These are phyloP conservation scores for Seminavis robusta DNA, from an alignment of 108 stramenopile species.

Conservation along the genomic window DNA sequence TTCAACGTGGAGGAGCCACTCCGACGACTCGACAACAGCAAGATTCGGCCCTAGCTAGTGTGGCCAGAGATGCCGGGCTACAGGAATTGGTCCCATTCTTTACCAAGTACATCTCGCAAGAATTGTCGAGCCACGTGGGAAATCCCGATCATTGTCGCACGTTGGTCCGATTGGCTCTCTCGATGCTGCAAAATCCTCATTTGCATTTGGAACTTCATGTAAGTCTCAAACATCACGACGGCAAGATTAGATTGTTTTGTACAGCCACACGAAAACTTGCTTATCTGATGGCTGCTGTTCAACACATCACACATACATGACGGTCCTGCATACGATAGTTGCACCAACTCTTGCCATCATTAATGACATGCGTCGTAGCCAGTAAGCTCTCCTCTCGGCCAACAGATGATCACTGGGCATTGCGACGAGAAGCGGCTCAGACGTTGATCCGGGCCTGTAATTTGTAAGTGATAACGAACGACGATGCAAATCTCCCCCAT, in stretches of 20 bases:
- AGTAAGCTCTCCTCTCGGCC: constrained; percentile 36
- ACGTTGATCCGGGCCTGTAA: constrained; percentile 62
- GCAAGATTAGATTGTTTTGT: too few species aligned
- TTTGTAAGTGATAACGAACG: constrained; percentile 30
- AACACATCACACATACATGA: too few species aligned
- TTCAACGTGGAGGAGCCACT: constrained; percentile 45
- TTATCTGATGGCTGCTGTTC: too few species aligned
- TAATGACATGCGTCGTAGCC: constrained; percentile 81
- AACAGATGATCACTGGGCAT: constrained; percentile 61
- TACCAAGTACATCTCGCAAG: constrained; percentile 55
- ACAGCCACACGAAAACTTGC: too few species aligned
- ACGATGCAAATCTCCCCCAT: too few species aligned
- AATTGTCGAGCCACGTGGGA: constrained; percentile 47
- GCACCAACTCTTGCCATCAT: constrained; percentile 75
- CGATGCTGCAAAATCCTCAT: constrained; percentile 63
- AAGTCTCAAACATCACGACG: constrained; percentile 24
- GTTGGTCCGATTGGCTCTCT: constrained; percentile 56
- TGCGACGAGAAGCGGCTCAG: constrained; percentile 62
- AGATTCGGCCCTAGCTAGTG: constrained; percentile 31
- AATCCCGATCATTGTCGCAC: constrained; percentile 61
- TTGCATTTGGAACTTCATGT: constrained; percentile 83
- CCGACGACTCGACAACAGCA: constrained; percentile 35
- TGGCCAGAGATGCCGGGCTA: constrained; percentile 57
- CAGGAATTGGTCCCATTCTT: constrained; percentile 86
- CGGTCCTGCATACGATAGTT: too few species aligned